Evolutionary conservation across 78 protist genomes (phyloP).

Genomic region (Polysphondylium violaceum): DNA sequence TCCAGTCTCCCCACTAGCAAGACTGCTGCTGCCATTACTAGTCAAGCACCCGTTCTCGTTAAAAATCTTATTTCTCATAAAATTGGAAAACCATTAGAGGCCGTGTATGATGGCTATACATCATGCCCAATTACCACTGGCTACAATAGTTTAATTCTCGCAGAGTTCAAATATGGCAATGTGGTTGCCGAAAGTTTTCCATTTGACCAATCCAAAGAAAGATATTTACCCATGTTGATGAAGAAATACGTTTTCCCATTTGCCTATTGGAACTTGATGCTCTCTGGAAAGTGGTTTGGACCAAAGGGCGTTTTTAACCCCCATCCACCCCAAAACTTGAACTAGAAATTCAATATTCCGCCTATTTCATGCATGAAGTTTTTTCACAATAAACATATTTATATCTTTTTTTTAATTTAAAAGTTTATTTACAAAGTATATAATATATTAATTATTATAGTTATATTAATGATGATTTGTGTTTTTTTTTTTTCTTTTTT

Average conservation of each 20-base stretch:
- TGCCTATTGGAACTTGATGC: slow-evolving; percentile 78
- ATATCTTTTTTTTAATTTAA: no score
- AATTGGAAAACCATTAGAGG: slow-evolving; percentile 51
- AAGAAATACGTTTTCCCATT: slow-evolving; percentile 79
- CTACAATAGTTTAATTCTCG: slow-evolving; percentile 55
- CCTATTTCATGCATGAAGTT: no score
- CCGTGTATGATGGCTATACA: slow-evolving; percentile 86
- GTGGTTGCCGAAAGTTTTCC: slow-evolving; percentile 58
- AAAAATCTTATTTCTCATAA: slow-evolving; percentile 54
- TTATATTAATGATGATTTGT: no score
- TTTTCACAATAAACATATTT: no score
- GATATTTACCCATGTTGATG: slow-evolving; percentile 42
- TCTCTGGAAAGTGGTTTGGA: slow-evolving; percentile 71
- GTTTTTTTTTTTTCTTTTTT: no score
- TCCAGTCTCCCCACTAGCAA: slow-evolving; percentile 83
- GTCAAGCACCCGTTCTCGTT: slow-evolving; percentile 80
- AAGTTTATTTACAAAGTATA: no score
- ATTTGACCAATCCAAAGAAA: slow-evolving; percentile 53
- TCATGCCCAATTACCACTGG: slow-evolving; percentile 84
- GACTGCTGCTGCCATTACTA: slow-evolving; percentile 89
- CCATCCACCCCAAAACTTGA: no score
- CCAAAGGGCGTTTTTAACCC: slow-evolving; percentile 20
- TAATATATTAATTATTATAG: no score
- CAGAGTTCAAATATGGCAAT: slow-evolving; percentile 76
- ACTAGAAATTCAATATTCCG: no score